Percentiles rank a stretch among this genome's conserved stretches.
These are phyloP conservation scores for Triticum turgidum DNA, from an alignment of 176 grass and related monocot species.

Conservation along the genomic window DNA sequence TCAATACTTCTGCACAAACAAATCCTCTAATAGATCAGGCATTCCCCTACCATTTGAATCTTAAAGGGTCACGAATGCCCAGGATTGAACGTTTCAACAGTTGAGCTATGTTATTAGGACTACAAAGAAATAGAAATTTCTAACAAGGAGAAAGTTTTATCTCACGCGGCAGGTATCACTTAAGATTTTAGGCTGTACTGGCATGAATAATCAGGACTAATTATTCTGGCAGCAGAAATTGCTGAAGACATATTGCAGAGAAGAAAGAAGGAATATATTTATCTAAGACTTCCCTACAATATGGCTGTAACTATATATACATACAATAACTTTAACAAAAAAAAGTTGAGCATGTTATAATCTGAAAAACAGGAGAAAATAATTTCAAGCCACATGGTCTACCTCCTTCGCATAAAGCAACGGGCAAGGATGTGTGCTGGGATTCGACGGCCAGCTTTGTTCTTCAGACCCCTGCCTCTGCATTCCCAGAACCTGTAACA, in stretches of 20 bases:
- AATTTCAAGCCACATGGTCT: not conserved
- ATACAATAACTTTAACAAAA: not conserved
- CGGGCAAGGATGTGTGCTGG: not conserved
- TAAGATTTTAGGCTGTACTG: not conserved
- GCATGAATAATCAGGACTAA: not conserved
- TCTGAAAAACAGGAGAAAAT: not conserved
- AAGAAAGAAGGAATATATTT: not conserved
- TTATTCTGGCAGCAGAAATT: not conserved
- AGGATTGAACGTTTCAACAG: not conserved
- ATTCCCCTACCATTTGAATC: not conserved
- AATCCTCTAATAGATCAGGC: too few relatives aligned
- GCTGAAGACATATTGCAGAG: not conserved
- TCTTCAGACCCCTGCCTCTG: not conserved
- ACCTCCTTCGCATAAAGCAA: not conserved
- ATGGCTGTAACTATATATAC: not conserved
- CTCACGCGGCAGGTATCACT: not conserved
- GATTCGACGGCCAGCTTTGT: not conserved
- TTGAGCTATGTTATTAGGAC: not conserved
- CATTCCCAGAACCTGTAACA: not conserved
- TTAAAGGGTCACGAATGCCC: not conserved
- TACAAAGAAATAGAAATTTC: not conserved
- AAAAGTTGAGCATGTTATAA: not conserved
- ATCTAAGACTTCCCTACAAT: not conserved
- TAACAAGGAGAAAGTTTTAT: not conserved
- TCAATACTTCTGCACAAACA: too few relatives aligned